phyloP scores from a whole-genome alignment of 495 filamentous ascomycete species.

The Choiromyces venosus region DNA sequence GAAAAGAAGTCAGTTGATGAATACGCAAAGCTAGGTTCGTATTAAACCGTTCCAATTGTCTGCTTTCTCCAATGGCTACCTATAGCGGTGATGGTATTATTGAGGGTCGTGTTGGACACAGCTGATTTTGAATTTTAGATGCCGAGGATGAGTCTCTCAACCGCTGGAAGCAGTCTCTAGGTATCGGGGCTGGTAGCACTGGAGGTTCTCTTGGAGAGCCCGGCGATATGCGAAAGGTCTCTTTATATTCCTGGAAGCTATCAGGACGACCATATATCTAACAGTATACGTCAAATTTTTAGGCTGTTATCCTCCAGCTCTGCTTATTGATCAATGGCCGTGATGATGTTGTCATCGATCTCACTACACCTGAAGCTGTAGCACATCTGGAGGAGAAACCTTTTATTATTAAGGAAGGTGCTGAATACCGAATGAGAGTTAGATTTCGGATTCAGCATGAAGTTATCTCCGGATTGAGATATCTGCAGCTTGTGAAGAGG shows the following conservation, averaged over 20 bases:
- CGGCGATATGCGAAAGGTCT: constrained; percentile 34
- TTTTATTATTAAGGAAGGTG: constrained; percentile 95
- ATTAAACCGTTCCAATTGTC: not conserved
- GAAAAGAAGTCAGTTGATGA: constrained; percentile 96
- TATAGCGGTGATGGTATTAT: not conserved
- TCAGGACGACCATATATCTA: not conserved
- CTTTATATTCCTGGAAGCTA: not conserved
- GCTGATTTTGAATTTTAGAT: constrained; percentile 44
- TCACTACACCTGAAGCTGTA: constrained; percentile 59
- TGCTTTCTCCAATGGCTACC: not conserved
- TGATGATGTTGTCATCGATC: constrained; percentile 75
- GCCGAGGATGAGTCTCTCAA: constrained; percentile 83
- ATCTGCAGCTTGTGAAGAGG: constrained; percentile 85
- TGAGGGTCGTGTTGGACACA: not conserved
- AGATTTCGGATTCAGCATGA: constrained; percentile 93
- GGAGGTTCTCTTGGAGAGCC: constrained; percentile 53
- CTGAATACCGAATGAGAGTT: constrained; percentile 84
- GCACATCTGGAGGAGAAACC: constrained; percentile 72
- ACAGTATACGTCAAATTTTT: constrained; percentile 37
- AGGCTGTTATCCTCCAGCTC: constrained; percentile 75
- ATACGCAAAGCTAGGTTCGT: constrained; percentile 83
- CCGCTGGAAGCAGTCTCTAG: constrained; percentile 94
- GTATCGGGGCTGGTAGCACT: constrained; percentile 59
- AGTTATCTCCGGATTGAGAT: constrained; percentile 88
- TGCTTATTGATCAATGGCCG: constrained; percentile 76